Base-by-base conservation (phyloP, 2,329 filamentous ascomycete genomes). In the Epichloe baconii region DNA sequence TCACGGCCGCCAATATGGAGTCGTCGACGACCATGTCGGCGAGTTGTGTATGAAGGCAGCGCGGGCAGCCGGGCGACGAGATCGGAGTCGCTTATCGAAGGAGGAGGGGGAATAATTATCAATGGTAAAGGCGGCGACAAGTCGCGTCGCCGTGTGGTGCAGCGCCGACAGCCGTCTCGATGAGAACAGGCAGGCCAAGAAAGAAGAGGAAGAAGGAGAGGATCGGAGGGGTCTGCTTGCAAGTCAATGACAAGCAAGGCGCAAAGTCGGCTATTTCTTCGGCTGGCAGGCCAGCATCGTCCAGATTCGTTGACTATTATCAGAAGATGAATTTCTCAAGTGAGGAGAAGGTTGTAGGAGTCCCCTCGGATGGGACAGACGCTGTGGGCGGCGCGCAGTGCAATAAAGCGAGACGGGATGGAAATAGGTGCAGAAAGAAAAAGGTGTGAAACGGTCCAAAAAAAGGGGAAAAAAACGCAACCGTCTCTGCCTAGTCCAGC, bases 1-100 rank as follows among this genome's bases (percentile, higher is more conserved):
- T 72, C 38, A 74, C 72, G 44, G 76, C 76, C 58, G 69, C 71
- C 64, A 80, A 67, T 58, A 73, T 74, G 62, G 73, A 69, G 60
- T 80, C 75, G 65, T 79, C 75, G 57, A 51, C 44, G n/a, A 52
- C 49, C 74, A 77, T 77, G 52, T 54, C 65, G 54, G 55, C 64
- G 57, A 55, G 53, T 53, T 56, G 51, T 51, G 49, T 53, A 51
- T 53, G 56, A 60, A 59, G 63, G 59, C 58, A 53, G 34, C 34
- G 42, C 43, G 37, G 37, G 42, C 47, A 49, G 47, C 21, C 47
- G 21, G 47, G 37, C 47, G 42, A 42, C 34, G 44, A 19, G 19
- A 43, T 35, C 31, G 40, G 7, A 19, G 14, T 14, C 23, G 38
- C 40, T n/a, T 48, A 36, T 36, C 35, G 47, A 50, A 40, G 15